phyloP scores from a whole-genome alignment of 139 green algal genomes.

The Haematococcus sp. region DNA sequence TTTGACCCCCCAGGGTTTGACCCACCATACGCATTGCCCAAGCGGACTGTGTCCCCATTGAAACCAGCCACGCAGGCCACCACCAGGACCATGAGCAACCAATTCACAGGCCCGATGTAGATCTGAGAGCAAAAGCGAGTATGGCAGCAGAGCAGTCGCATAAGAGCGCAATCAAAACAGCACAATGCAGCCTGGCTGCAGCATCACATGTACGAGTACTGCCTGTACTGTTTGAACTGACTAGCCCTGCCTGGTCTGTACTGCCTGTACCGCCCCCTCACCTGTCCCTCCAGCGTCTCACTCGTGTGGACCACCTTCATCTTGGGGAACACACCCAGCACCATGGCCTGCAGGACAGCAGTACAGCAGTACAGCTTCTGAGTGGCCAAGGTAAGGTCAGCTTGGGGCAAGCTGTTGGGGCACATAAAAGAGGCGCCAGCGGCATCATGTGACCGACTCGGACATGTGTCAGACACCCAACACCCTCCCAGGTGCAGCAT shows the following conservation, averaged over 20 bases:
- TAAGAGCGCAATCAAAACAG: too few species aligned
- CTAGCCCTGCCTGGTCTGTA: background rate
- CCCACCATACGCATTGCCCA: conserved; percentile 22
- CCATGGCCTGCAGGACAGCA: conserved; percentile 6
- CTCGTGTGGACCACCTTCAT: background rate
- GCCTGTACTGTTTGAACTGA: background rate
- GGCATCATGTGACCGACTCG: too few species aligned
- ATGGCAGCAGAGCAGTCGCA: background rate
- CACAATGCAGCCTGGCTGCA: background rate
- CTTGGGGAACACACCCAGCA: conserved; percentile 1
- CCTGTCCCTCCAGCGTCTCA: background rate
- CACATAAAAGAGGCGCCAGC: too few species aligned
- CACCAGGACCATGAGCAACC: conserved; percentile 22
- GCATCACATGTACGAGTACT: background rate
- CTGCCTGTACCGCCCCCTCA: background rate
- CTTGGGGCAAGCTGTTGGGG: too few species aligned
- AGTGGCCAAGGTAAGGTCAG: too few species aligned
- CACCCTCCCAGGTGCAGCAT: too few species aligned
- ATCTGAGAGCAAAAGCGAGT: conserved; percentile 17
- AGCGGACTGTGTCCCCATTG: conserved; percentile 5
- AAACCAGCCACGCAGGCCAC: conserved; percentile 22
- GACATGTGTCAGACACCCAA: too few species aligned
- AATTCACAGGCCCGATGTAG: conserved; percentile 27
- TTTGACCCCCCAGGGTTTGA: background rate
- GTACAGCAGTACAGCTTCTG: too few species aligned